A percentile compares a stretch with the other conserved stretches of the same genome.
Evolutionary conservation across 2,329 filamentous ascomycete species (phyloP).

Genomic region (Aureobasidium sp.): DNA sequence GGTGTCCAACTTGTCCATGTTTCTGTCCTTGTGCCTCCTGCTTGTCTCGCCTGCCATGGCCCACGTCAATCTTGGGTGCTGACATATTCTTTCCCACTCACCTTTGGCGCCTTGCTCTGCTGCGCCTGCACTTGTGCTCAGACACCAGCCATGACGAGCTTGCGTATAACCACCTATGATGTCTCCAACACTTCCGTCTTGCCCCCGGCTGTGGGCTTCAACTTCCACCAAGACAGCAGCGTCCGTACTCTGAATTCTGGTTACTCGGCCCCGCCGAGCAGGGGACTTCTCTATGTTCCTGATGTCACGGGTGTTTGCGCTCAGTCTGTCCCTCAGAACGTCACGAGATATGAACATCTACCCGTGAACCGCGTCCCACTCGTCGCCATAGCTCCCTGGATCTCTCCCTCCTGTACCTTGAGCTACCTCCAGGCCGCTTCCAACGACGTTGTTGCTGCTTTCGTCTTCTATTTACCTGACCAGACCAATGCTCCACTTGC

Average conservation of each 20-base stretch:
- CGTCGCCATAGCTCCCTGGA: constrained; percentile 82
- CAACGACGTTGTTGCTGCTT: constrained; percentile 51
- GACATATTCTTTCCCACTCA: not conserved
- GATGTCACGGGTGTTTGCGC: constrained; percentile 48
- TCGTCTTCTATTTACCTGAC: constrained; percentile 47
- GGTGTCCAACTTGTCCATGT: not conserved
- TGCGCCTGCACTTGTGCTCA: not conserved
- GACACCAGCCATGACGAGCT: not conserved
- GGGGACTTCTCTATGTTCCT: constrained; percentile 80
- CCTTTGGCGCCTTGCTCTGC: not conserved
- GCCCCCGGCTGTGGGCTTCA: not conserved
- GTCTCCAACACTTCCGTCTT: not conserved
- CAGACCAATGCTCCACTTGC: constrained; percentile 52
- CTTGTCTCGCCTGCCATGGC: not conserved
- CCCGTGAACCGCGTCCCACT: constrained; percentile 55
- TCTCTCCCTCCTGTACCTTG: constrained; percentile 60
- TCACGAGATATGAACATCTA: constrained; percentile 62
- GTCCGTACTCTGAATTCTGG: constrained; percentile 69
- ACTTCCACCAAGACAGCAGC: constrained; percentile 33
- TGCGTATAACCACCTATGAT: not conserved
- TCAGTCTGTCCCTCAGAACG: constrained; percentile 71
- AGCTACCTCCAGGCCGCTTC: constrained; percentile 58
- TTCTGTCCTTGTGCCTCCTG: not conserved
- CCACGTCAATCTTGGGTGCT: not conserved
- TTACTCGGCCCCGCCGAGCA: constrained; percentile 51